phyloP scores from a whole-genome alignment of 768 basidiomycete species.

The Lactarius psammicola region DNA sequence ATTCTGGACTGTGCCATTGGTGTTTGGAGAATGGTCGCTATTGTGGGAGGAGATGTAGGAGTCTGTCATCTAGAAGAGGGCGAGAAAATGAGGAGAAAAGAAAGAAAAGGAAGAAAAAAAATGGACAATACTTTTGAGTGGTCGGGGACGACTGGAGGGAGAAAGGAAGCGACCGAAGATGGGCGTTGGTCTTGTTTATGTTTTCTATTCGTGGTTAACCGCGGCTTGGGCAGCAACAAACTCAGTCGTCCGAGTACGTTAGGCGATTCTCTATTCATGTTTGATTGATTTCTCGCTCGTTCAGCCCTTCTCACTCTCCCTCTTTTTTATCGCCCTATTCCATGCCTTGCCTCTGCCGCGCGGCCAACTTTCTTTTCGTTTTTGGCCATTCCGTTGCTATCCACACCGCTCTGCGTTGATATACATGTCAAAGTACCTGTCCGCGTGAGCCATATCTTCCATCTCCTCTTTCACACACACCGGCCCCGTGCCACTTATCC shows the following conservation, averaged over 20 bases:
- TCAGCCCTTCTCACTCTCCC: not conserved
- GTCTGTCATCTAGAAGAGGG: constrained; percentile 60
- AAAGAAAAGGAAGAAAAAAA: constrained; percentile 29
- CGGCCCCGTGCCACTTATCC: not conserved
- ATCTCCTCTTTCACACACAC: constrained; percentile 20
- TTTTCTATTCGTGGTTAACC: constrained; percentile 40
- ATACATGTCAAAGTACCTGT: constrained; percentile 44
- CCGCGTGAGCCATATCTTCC: constrained; percentile 25
- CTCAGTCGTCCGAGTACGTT: constrained; percentile 2
- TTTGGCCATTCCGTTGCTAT: constrained; percentile 8
- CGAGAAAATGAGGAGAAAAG: constrained; percentile 30
- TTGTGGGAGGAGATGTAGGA: constrained; percentile 68
- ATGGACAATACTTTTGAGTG: constrained; percentile 37
- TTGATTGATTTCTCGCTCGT: not conserved
- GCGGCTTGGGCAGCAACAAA: constrained; percentile 53
- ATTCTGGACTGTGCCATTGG: constrained; percentile 61
- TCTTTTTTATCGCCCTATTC: constrained; percentile 15
- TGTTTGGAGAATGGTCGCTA: constrained; percentile 52
- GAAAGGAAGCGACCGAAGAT: constrained; percentile 38
- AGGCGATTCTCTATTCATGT: constrained; percentile 5
- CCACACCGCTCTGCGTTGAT: constrained; percentile 36
- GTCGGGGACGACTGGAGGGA: constrained; percentile 51
- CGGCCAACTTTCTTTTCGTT: constrained; percentile 1
- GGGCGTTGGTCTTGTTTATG: constrained; percentile 37
- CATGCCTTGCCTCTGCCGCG: constrained; percentile 18